A percentile compares a stretch with the other conserved stretches of the same genome.
These are phyloP conservation scores for Trichosporon asahii DNA, from an alignment of 1,284 basidiomycete genomes.

Conservation along the genomic window DNA sequence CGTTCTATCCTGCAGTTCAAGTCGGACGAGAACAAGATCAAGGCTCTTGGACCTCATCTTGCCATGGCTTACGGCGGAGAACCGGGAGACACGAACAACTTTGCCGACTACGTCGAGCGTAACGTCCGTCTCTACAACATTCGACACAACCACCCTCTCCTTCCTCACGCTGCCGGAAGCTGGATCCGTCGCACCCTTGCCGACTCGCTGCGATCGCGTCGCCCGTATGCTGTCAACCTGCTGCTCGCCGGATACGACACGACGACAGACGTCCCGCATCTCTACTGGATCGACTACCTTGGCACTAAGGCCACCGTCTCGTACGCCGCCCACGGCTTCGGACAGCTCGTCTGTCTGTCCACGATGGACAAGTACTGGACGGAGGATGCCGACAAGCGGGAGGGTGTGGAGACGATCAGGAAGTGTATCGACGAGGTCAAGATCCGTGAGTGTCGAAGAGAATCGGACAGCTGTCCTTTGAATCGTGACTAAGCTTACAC, in stretches of 20 bases:
- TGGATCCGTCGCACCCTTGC: slow-evolving; percentile 93
- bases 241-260: slow-evolving; percentile 90
- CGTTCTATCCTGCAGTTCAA: slow-evolving; percentile 98
- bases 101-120: slow-evolving; percentile 92
- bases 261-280: slow-evolving; percentile 58
- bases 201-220: slow-evolving; percentile 79
- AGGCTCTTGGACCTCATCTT: slow-evolving; percentile 81
- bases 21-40: slow-evolving; percentile 95
- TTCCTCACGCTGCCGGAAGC: slow-evolving; percentile 83
- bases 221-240: slow-evolving; percentile 87
- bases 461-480: too few relatives aligned
- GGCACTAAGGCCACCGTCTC: slow-evolving; percentile 59
- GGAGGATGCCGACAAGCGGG: slow-evolving; percentile 57
- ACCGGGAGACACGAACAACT: slow-evolving; percentile 94
- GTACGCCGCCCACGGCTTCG: slow-evolving; percentile 94
- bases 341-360: slow-evolving; percentile 85
- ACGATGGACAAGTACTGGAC: slow-evolving; percentile 77
- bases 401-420: slow-evolving; percentile 76
- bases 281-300: slow-evolving; percentile 50
- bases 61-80: slow-evolving; percentile 95
- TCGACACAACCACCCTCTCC: slow-evolving; percentile 73
- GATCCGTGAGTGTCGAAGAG: slow-evolving; percentile 58
- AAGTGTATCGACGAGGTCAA: slow-evolving; percentile 86
- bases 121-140: slow-evolving; percentile 96
- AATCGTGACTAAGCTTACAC: not conserved